Conservation (phyloP, 768 basidiomycete species). For the Psilocybe tampanensis region DNA sequence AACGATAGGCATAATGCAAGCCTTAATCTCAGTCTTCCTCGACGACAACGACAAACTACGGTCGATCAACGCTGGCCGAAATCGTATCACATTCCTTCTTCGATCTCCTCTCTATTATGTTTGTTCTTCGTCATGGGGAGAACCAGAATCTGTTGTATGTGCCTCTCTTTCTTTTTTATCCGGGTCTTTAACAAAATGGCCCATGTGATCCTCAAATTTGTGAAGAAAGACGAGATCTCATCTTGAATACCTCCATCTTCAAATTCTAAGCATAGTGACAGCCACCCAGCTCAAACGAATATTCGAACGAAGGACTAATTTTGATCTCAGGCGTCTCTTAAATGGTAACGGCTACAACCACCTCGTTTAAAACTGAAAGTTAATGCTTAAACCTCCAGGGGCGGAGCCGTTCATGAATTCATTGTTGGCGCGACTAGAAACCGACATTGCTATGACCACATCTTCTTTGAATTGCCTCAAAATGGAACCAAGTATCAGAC, state of each 20-base stretch:
- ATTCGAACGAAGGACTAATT: conserved; percentile 89
- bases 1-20: conserved; percentile 91
- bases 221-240: conserved; percentile 89
- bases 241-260: conserved; percentile 93
- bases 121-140: conserved; percentile 90
- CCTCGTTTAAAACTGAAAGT: background rate
- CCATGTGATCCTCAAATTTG: conserved; percentile 32
- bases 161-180: background rate
- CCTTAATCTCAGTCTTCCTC: conserved; percentile 92
- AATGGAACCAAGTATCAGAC: conserved; percentile 68
- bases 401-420: conserved; percentile 81
- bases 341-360: conserved; percentile 46
- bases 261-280: conserved; percentile 90
- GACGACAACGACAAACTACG: conserved; percentile 88
- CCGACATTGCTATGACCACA: conserved; percentile 79
- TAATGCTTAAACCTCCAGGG: conserved; percentile 44
- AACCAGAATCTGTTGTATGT: conserved; percentile 94
- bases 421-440: conserved; percentile 68
- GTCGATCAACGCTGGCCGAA: conserved; percentile 81
- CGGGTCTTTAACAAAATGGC: conserved; percentile 6
- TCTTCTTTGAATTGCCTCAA: conserved; percentile 83
- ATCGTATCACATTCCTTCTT: conserved; percentile 84
- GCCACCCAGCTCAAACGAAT: conserved; percentile 81
- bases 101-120: conserved; percentile 91
- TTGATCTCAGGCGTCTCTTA: conserved; percentile 79